phyloP scores from a whole-genome alignment of 2,329 filamentous ascomycete genomes.

The Rasamsonia emersonii region DNA sequence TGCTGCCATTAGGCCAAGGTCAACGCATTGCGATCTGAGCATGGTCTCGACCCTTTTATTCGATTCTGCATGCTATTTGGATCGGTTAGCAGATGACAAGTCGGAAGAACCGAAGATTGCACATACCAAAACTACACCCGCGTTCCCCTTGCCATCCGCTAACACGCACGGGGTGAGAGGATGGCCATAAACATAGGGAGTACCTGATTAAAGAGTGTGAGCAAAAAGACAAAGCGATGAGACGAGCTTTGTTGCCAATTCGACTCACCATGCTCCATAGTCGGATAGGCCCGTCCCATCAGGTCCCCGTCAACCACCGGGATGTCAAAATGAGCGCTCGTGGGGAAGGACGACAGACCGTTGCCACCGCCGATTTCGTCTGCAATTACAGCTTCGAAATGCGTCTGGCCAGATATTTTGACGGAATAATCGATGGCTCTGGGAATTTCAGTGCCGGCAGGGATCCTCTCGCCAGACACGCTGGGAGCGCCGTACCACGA shows the following conservation, averaged over 20 bases:
- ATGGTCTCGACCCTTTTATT: constrained; percentile 17
- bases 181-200: constrained; percentile 35
- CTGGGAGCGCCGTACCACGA: constrained; percentile 34
- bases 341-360: constrained; percentile 25
- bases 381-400: constrained; percentile 27
- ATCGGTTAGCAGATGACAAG: neutral
- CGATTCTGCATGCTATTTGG: constrained; percentile 15
- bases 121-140: constrained; percentile 17
- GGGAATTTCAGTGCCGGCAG: constrained; percentile 17
- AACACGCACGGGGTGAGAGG: constrained; percentile 30
- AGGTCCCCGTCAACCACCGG: constrained; percentile 40
- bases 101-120: no score
- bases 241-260: constrained; percentile 28
- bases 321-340: constrained; percentile 17
- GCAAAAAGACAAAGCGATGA: neutral
- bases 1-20: constrained; percentile 17
- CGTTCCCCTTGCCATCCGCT: constrained; percentile 36
- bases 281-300: constrained; percentile 30
- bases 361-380: constrained; percentile 31
- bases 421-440: constrained; percentile 25
- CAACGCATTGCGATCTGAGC: constrained; percentile 17
- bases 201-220: constrained; percentile 27
- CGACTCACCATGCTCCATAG: constrained; percentile 7
- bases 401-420: constrained; percentile 19
- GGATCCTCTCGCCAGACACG: constrained; percentile 20